A percentile compares a stretch with the other conserved stretches of the same genome.
Conservation (phyloP, 208 protist genomes). For the Leptomonas seymouri region DNA sequence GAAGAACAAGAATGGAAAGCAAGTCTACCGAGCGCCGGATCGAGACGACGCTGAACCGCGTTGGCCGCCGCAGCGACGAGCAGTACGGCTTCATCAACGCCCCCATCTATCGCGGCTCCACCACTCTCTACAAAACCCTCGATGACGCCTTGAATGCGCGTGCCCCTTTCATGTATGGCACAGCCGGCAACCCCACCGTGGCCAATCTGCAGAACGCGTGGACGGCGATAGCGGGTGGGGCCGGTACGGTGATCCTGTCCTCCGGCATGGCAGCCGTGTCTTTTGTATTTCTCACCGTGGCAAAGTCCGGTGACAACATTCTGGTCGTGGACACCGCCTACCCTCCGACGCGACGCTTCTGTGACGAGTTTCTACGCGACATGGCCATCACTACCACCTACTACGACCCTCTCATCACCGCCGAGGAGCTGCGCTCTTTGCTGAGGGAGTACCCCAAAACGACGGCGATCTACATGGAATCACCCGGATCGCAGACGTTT, state of each 20-base stretch:
- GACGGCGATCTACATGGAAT: constrained; percentile 31
- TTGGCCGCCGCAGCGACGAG: constrained; percentile 24
- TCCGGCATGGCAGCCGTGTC: constrained; percentile 32
- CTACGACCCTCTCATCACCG: constrained; percentile 37
- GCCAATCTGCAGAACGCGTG: constrained; percentile 30
- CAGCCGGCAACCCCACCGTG: constrained; percentile 31
- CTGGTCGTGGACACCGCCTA: constrained; percentile 37
- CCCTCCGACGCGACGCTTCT: constrained; percentile 33
- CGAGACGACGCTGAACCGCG: constrained; percentile 26
- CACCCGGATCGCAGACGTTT: constrained; percentile 36
- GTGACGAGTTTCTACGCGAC: constrained; percentile 17
- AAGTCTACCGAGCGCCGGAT: constrained; percentile 2
- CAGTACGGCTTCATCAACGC: constrained; percentile 33
- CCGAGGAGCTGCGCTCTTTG: constrained; percentile 35
- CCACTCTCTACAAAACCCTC: constrained; percentile 28
- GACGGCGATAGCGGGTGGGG: constrained; percentile 36
- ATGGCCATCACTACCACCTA: constrained; percentile 33
- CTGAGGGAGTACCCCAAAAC: constrained; percentile 31
- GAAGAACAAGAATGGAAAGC: constrained; percentile 1
- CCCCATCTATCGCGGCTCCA: constrained; percentile 37
- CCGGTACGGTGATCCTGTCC: constrained; percentile 30
- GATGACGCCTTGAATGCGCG: constrained; percentile 18
- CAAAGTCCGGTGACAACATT: constrained; percentile 29
- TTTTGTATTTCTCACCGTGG: constrained; percentile 21
- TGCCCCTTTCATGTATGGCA: constrained; percentile 27